These are phyloP conservation scores for Aspergillus coremiiformis DNA, from an alignment of 495 filamentous ascomycete species.

Conservation along the genomic window DNA sequence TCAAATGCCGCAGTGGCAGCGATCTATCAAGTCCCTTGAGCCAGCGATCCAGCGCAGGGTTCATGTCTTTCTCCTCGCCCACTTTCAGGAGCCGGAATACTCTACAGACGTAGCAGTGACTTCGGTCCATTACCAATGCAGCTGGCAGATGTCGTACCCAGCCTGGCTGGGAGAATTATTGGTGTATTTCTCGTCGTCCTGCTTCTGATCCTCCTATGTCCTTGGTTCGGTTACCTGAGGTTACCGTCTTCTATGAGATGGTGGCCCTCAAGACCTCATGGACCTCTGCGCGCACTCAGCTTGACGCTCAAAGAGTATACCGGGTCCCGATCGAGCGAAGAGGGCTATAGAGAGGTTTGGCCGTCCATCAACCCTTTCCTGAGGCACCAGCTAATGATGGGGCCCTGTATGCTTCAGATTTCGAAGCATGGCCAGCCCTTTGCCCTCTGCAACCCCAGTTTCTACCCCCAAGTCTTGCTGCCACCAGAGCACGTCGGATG, in stretches of 20 bases:
- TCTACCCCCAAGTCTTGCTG: not conserved
- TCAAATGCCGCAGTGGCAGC: too few relatives aligned
- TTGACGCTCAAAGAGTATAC: not conserved
- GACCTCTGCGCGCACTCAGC: not conserved
- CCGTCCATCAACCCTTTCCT: not conserved
- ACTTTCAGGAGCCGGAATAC: too few relatives aligned
- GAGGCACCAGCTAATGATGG: too few relatives aligned
- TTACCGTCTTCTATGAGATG: not conserved
- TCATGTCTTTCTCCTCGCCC: not conserved
- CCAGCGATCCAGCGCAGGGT: not conserved
- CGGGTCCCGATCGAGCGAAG: not conserved
- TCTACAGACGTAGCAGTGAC: too few relatives aligned
- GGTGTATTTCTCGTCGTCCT: not conserved
- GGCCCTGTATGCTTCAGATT: too few relatives aligned
- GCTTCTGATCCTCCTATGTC: not conserved
- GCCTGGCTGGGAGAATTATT: not conserved
- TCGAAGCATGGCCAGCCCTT: not conserved
- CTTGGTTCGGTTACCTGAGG: not conserved
- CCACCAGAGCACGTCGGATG: not conserved
- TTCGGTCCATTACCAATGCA: too few relatives aligned
- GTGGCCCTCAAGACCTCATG: not conserved
- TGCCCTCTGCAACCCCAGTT: not conserved
- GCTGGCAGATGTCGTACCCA: not conserved
- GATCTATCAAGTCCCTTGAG: too few relatives aligned
- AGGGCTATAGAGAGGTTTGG: not conserved